A percentile compares a stretch with the other conserved stretches of the same genome.
Conservation (phyloP, 352 stramenopile species). For the Phytophthora ramorum region DNA sequence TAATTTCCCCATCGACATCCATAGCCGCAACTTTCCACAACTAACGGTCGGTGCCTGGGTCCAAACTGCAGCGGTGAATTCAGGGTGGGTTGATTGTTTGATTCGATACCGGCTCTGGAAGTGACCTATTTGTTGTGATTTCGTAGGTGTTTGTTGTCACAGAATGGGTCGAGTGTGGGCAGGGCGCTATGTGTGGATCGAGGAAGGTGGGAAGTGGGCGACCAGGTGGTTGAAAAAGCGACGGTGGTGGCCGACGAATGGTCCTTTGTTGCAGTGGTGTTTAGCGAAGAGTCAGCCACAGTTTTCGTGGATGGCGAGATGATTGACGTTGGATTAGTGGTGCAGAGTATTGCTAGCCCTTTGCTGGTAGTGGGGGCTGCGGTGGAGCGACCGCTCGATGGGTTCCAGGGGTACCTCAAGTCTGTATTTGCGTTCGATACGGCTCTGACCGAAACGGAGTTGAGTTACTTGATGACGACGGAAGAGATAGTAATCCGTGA, state of each 20-base stretch:
- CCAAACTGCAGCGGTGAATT: conserved; percentile 15
- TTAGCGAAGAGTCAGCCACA: conserved; percentile 29
- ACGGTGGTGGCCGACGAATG: conserved; percentile 34
- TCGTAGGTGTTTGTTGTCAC: conserved; percentile 55
- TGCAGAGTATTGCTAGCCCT: conserved; percentile 28
- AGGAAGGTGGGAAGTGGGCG: conserved; percentile 43
- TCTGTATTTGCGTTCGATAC: conserved; percentile 56
- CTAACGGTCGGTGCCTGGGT: conserved; percentile 60
- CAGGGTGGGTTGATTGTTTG: conserved; percentile 21
- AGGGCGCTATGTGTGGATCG: conserved; percentile 47
- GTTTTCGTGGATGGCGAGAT: conserved; percentile 33
- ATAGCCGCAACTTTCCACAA: conserved; percentile 23
- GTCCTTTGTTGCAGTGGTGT: conserved; percentile 52
- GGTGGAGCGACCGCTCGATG: conserved; percentile 12
- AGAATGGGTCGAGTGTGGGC: conserved; percentile 44
- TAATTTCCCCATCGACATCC: conserved; percentile 43
- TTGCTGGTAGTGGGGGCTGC: conserved; percentile 25
- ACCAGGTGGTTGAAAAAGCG: conserved; percentile 1
- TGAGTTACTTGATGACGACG: conserved; percentile 49
- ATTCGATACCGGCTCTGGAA: background rate
- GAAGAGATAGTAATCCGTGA: background rate
- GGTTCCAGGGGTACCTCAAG: conserved; percentile 47
- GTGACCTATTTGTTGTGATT: conserved; percentile 9
- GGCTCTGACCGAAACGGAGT: conserved; percentile 43
- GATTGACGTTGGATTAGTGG: conserved; percentile 30